Percentiles rank a stretch among this genome's conserved stretches.
phyloP scores from a whole-genome alignment of 805 yeast genomes.

The Yarrowia sp. region DNA sequence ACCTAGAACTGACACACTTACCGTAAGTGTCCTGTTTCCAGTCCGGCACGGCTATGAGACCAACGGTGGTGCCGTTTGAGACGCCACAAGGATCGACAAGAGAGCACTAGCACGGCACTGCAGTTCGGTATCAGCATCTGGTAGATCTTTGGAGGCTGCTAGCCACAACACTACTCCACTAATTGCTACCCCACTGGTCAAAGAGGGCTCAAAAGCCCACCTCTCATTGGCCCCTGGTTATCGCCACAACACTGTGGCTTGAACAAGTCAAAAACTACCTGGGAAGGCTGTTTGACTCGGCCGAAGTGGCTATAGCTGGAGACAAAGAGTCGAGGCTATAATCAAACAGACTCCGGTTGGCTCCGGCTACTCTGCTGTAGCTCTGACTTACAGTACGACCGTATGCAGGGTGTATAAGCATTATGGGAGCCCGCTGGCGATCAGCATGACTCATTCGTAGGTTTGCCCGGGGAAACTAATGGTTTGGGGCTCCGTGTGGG shows the following conservation, averaged over 20 bases:
- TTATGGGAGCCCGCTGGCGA: constrained; percentile 7
- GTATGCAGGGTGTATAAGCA: constrained; percentile 31
- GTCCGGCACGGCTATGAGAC: constrained; percentile 1
- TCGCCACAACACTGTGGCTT: constrained; percentile 31
- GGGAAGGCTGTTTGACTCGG: constrained; percentile 15
- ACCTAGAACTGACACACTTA: background rate
- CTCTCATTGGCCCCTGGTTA: constrained; percentile 17
- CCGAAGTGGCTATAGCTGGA: background rate
- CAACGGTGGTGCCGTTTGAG: background rate
- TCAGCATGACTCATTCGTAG: constrained; percentile 34
- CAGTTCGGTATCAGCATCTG: background rate
- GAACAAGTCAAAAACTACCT: background rate
- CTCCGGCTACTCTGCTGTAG: constrained; percentile 7
- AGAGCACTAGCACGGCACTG: background rate
- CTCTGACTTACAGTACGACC: constrained; percentile 22
- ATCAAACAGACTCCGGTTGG: background rate
- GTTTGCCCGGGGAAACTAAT: constrained; percentile 21
- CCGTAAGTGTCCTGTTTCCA: too few relatives aligned
- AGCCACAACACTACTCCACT: background rate
- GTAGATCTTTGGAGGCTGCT: background rate
- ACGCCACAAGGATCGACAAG: constrained; percentile 9
- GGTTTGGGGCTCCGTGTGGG: constrained; percentile 4
- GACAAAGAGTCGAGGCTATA: constrained; percentile 2
- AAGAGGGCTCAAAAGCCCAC: background rate
- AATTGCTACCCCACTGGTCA: constrained; percentile 5